Evolutionary conservation across 1,139 yeast genomes (phyloP), one percentile per base, ranked within the genome.

Genomic region (Petasospora fabianii): DNA sequence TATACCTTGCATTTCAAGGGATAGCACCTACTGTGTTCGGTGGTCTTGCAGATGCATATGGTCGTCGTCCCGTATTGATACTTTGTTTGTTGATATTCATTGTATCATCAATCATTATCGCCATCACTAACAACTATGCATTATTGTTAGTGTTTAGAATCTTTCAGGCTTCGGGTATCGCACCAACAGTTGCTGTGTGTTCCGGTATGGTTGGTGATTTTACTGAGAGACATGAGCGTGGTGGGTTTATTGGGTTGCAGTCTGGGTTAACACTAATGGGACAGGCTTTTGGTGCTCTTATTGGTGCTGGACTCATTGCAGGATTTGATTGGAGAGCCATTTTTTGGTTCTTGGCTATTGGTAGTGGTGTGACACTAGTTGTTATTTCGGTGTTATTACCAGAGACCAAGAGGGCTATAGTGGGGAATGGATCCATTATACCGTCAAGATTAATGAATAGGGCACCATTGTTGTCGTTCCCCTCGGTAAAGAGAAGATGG

Each of bases 261-360:
- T 60, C 74, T 13, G 94, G 94, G 0, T 62, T 80, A n/a, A 73
- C 80, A 4, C 67, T 83, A 8, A 54, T 83, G 15, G 95, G 94
- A 1, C 83, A 79, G 52, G 87, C 86, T 0, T 67, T 84, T 44
- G 90, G 95, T 6, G 87, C 94, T 0, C 61, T 85, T 11, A 61
- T 85, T 19, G 95, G 95, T 16, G 84, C 90, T 7, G 75, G 72
- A 0, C 58, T 85, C 27, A 73, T 80, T 3, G 61, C 74, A 3
- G 59, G 70, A 14, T 75, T 82, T 67, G 71, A 75, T 11, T 85
- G 95, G 94, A 68, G 87, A 43, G 79, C 86, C 0, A 77, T 84
- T 17, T 86, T 85, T 54, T 80, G 86, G 77, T 82, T 84, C 46
- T 60, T 84, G 37, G 78, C 83, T 5, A 77, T 83, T 17, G 73